Percentiles rank a stretch among this genome's conserved stretches.
Conservation (phyloP, 768 basidiomycete genomes). For the Pleurotus giganteus region DNA sequence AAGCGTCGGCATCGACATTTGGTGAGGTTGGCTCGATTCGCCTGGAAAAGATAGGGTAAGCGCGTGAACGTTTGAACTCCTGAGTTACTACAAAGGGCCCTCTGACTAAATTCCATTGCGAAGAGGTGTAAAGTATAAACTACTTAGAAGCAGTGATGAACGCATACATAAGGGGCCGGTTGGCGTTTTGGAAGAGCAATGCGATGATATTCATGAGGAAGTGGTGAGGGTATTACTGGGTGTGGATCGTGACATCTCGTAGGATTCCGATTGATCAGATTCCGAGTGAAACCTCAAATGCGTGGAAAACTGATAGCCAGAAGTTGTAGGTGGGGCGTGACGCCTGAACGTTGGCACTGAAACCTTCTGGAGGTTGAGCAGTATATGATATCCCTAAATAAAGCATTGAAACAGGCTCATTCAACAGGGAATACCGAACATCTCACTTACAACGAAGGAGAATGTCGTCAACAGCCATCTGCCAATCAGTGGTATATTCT, state of each 20-base stretch:
- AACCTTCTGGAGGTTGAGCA: constrained; percentile 26
- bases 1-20: no score
- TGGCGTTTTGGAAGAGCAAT: not conserved
- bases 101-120: no score
- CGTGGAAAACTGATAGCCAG: not conserved
- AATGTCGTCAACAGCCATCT: constrained; percentile 34
- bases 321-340: not conserved
- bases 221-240: not conserved
- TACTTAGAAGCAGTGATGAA: no score
- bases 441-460: constrained; percentile 28
- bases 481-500: not conserved
- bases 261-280: not conserved
- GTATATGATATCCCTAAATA: constrained; percentile 32
- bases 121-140: no score
- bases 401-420: not conserved
- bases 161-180: no score
- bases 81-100: no score
- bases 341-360: not conserved
- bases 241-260: not conserved
- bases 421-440: not conserved
- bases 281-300: not conserved
- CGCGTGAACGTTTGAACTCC: no score
- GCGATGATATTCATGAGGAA: not conserved
- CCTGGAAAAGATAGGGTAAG: no score
- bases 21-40: no score